Conservation (phyloP, 495 filamentous ascomycete species). For the Penicillium flavigenum region DNA sequence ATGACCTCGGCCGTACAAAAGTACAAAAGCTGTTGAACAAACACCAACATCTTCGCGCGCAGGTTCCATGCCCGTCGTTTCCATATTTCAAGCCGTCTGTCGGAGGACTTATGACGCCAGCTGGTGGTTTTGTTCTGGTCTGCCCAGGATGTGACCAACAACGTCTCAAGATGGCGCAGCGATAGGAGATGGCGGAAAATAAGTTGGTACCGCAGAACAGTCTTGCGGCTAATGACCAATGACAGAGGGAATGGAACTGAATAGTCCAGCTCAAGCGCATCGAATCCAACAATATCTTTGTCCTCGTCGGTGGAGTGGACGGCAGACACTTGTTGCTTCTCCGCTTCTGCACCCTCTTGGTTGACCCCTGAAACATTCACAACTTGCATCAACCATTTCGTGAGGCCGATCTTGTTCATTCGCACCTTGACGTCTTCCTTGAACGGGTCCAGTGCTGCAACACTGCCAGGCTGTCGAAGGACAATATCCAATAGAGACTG, state of each 20-base stretch:
- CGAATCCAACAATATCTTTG: conserved; percentile 83
- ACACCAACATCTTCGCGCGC: conserved; percentile 90
- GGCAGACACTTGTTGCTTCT: conserved; percentile 54
- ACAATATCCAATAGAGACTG: conserved; percentile 94
- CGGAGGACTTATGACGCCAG: conserved; percentile 79
- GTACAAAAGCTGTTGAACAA: conserved; percentile 93
- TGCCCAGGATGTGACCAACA: conserved; percentile 82
- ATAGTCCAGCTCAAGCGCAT: conserved; percentile 90
- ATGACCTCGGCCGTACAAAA: conserved; percentile 97
- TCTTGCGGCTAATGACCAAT: conserved; percentile 93
- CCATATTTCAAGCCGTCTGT: conserved; percentile 79
- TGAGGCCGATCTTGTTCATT: conserved; percentile 92
- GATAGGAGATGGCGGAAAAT: conserved; percentile 91
- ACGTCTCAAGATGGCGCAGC: conserved; percentile 81
- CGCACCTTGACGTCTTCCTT: conserved; percentile 97
- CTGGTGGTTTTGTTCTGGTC: conserved; percentile 80
- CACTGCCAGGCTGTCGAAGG: conserved; percentile 88
- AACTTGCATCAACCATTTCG: conserved; percentile 90
- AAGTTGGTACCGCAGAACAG: conserved; percentile 90
- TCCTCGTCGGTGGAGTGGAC: conserved; percentile 63
- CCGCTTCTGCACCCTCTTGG: conserved; percentile 67
- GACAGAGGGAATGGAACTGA: conserved; percentile 94
- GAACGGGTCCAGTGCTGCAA: conserved; percentile 91
- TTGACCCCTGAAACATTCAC: conserved; percentile 94
- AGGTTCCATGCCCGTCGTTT: conserved; percentile 91